Base-by-base conservation (phyloP, 371 early-diverging fungal genomes). In the Coemansia sp. region DNA sequence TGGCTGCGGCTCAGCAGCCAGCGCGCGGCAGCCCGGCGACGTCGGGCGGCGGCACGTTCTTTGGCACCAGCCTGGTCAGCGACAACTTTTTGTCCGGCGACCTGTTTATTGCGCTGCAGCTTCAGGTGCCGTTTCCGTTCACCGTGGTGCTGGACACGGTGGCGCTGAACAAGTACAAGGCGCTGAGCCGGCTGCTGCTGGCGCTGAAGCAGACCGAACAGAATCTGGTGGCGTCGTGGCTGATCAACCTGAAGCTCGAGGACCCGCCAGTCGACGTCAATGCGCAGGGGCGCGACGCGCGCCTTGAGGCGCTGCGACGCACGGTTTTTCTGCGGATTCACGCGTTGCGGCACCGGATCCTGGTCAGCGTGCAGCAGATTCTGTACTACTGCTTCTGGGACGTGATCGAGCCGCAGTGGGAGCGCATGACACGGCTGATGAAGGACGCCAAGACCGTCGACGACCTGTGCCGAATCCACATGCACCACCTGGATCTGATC, bases 351-450 rank as follows among this genome's bases (percentile, higher is more conserved):
- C 84, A 84, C 41, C 85, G 87, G 42, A 94, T 95, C 90, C 70
- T 94, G 36, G 82, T 86, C 14, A 91, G 91, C 78, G 83, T 95
- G 2, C 94, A 94, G 63, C 93, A 94, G 69, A 86, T 94, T 69
- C 78, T 90, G 53, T 90, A 90, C 70, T 94, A 93, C 67, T 84
- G 88, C 35, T 88, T 88, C 54, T 90, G 85, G 55, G 95, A 95
- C 68, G 95, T 94, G 4, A 66, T 98, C 30, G 95, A 96, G 65
- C 95, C 93, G 26, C 88, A 90, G 65, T 95, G 93, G 91, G 67
- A 68, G 30, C 67, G 71, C 32, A 76, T 98, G 59, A 88, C 88
- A 38, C 62, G 71, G 16, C 79, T 85, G 57, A 71, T 92, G 70
- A 67, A 76, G 39, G 78, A 84, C 16, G 80, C 84, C 51, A 73